phyloP scores from a whole-genome alignment of 495 filamentous ascomycete species.

The Lepidopterella palustris region DNA sequence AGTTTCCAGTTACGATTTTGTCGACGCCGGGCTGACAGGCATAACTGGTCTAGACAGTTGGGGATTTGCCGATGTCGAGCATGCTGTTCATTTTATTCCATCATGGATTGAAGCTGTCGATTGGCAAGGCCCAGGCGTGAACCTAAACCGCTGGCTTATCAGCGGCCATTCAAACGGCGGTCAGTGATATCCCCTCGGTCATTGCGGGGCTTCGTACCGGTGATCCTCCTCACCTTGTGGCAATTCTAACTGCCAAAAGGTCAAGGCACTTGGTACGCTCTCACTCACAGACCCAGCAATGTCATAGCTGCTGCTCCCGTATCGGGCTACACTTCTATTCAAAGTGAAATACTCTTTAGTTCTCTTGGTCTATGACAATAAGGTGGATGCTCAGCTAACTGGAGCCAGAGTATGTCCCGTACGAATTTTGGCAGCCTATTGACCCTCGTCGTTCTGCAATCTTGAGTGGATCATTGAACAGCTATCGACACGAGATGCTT shows the following conservation, averaged over 20 bases:
- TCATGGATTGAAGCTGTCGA: conserved; percentile 44
- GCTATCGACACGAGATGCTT: conserved; percentile 51
- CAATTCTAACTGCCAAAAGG: background rate
- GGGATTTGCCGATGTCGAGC: conserved; percentile 53
- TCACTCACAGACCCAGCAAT: conserved; percentile 54
- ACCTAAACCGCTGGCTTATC: conserved; percentile 47
- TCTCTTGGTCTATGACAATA: background rate
- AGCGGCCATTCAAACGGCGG: conserved; percentile 56
- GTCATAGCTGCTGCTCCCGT: conserved; percentile 51
- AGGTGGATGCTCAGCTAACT: background rate
- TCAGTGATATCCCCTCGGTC: no score
- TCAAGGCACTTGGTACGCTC: conserved; percentile 53
- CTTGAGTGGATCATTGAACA: conserved; percentile 43
- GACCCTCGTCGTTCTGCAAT: conserved; percentile 45
- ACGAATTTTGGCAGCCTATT: conserved; percentile 48
- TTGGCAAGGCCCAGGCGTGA: conserved; percentile 45
- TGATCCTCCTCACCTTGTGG: background rate
- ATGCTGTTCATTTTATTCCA: conserved; percentile 45
- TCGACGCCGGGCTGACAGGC: conserved; percentile 11
- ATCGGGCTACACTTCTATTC: conserved; percentile 55
- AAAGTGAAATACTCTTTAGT: conserved; percentile 37
- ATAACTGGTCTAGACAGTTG: conserved; percentile 45
- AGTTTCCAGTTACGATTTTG: conserved; percentile 13
- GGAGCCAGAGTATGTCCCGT: conserved; percentile 53
- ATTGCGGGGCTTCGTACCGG: no score